Conservation (phyloP, 805 yeast species). For the Alloascoidea africana region DNA sequence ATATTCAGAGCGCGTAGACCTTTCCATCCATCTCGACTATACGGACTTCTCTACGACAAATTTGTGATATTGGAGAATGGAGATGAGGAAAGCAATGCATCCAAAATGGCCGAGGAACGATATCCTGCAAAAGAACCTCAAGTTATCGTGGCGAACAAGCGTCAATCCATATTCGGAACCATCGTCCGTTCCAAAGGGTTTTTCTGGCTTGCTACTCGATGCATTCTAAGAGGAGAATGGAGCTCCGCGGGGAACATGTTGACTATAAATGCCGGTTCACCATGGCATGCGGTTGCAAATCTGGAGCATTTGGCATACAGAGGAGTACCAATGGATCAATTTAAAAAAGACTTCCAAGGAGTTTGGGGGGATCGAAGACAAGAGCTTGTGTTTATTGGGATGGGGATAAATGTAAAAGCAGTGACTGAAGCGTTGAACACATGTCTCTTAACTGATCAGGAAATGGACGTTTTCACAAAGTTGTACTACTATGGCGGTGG, state of each 20-base stretch:
- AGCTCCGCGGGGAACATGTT: conserved; percentile 28
- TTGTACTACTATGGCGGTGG: no score
- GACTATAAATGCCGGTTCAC: conserved; percentile 25
- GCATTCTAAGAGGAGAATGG: conserved; percentile 28
- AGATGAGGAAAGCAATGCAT: conserved; percentile 12
- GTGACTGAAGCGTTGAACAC: conserved; percentile 19
- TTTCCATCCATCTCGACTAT: conserved; percentile 28
- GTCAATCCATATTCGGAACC: conserved; percentile 21
- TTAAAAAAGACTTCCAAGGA: conserved; percentile 23
- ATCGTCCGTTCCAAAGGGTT: conserved; percentile 27
- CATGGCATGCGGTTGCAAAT: conserved; percentile 25
- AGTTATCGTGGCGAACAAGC: conserved; percentile 18
- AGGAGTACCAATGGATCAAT: conserved; percentile 15
- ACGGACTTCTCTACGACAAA: conserved; percentile 21
- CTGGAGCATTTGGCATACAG: conserved; percentile 19
- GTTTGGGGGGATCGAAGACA: conserved; percentile 28
- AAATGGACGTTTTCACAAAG: no score
- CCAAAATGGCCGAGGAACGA: conserved; percentile 10
- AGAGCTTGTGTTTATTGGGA: conserved; percentile 29
- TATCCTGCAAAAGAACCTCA: conserved; percentile 7
- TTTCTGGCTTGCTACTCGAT: conserved; percentile 28
- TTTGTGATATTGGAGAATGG: conserved; percentile 16
- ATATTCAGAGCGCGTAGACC: conserved; percentile 26
- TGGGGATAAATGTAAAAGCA: no score
- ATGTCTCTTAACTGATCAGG: conserved; percentile 26